phyloP scores from a whole-genome alignment of 2,329 filamentous ascomycete species.

The Fusarium pseudoanthophilum region DNA sequence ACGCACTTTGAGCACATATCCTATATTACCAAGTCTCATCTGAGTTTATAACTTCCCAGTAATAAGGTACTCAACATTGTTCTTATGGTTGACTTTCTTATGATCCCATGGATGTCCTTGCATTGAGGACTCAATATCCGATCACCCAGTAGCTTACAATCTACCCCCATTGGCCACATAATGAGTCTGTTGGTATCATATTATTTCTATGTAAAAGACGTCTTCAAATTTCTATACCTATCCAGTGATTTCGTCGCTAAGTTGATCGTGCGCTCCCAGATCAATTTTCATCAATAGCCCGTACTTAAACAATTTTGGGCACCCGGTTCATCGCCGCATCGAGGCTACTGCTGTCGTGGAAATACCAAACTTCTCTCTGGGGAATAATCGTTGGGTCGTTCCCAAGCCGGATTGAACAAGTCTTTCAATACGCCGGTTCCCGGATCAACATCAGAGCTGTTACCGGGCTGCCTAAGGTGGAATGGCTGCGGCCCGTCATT shows the following conservation, averaged over 20 bases:
- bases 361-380: not conserved
- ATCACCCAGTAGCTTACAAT: not conserved
- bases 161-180: not conserved
- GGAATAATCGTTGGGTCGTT: rapidly evolving
- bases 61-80: too few relatives aligned
- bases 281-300: not conserved
- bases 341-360: not conserved
- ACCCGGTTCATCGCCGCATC: not conserved
- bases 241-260: not conserved
- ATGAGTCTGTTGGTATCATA: too few relatives aligned
- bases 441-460: not conserved
- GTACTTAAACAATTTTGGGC: too few relatives aligned
- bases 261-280: not conserved
- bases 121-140: too few relatives aligned
- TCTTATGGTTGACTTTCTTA: too few relatives aligned
- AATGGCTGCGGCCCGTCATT: not conserved
- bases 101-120: too few relatives aligned
- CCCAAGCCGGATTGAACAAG: not conserved
- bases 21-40: too few relatives aligned
- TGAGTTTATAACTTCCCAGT: too few relatives aligned
- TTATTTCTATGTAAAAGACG: too few relatives aligned
- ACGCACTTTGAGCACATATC: too few relatives aligned
- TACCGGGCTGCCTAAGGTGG: not conserved
- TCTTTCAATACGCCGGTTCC: not conserved
- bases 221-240: too few relatives aligned